Percentiles rank a stretch among this genome's conserved stretches.
Conservation (phyloP, 2,329 filamentous ascomycete species). For the Fusarium denticulatum region DNA sequence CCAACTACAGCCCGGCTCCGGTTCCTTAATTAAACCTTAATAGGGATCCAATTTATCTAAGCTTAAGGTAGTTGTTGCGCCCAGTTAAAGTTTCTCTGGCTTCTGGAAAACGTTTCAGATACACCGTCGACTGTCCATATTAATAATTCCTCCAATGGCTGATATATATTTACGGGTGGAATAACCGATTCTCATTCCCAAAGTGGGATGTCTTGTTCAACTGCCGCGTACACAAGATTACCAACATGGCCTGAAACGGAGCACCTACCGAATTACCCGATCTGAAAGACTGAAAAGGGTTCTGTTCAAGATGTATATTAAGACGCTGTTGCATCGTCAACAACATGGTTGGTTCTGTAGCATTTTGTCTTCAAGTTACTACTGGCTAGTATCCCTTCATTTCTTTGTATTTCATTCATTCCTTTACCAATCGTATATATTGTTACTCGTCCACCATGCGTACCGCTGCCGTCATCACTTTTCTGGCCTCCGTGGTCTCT, state of each 20-base stretch:
- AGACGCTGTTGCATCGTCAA: neutral
- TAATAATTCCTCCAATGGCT: slow-evolving; percentile 32
- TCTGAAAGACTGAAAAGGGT: neutral
- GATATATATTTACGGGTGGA: neutral
- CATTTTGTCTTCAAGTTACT: slow-evolving; percentile 16
- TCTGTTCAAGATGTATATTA: neutral
- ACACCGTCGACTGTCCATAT: neutral
- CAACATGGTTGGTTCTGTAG: neutral
- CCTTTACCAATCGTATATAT: slow-evolving; percentile 9
- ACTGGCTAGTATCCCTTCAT: slow-evolving; percentile 34
- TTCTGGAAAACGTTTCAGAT: slow-evolving; percentile 36
- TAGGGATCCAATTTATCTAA: slow-evolving; percentile 1
- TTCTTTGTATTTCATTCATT: slow-evolving; percentile 20
- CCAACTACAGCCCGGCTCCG: neutral
- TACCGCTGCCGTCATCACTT: slow-evolving; percentile 21
- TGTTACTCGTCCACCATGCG: slow-evolving; percentile 22
- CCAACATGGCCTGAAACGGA: slow-evolving; percentile 3
- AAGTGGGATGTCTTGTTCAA: slow-evolving; percentile 11
- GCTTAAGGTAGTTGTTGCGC: neutral
- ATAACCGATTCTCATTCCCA: neutral
- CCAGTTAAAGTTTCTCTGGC: slow-evolving; percentile 8
- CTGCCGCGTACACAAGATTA: slow-evolving; percentile 9
- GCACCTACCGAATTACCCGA: slow-evolving; percentile 25
- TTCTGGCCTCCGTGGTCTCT: slow-evolving; percentile 30
- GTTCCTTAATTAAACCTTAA: slow-evolving; percentile 37